These are phyloP conservation scores for Xanthoceras sorbifolium DNA, from an alignment of 345 rosid species.

Conservation along the genomic window DNA sequence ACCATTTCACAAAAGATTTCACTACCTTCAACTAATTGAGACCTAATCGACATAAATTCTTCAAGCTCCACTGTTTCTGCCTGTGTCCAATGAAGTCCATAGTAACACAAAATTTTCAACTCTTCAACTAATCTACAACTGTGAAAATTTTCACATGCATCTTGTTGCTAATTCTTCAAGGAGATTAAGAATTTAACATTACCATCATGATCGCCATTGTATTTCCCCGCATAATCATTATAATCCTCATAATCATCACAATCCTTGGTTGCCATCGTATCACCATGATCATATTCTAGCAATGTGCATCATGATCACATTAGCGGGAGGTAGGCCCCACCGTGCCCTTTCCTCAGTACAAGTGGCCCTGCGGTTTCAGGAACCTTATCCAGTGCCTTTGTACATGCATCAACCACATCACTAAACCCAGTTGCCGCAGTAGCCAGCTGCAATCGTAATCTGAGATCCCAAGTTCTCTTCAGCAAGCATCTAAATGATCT, in stretches of 20 bases:
- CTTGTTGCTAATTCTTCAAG: not conserved
- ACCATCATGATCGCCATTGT: not conserved
- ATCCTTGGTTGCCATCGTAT: not conserved
- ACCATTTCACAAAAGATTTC: constrained; percentile 1
- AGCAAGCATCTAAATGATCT: constrained; percentile 91
- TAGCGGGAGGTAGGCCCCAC: constrained; percentile 92
- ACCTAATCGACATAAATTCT: constrained; percentile 4
- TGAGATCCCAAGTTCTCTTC: constrained; percentile 80
- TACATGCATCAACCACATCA: constrained; percentile 62
- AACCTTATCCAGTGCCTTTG: constrained; percentile 65
- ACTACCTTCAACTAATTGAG: not conserved
- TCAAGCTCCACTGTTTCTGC: not conserved
- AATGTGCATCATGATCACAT: constrained; percentile 36
- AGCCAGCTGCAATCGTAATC: constrained; percentile 79
- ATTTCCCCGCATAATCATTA: not conserved
- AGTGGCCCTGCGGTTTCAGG: constrained; percentile 81
- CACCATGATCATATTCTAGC: not conserved
- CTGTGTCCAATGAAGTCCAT: not conserved
- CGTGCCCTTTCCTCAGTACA: constrained; percentile 84
- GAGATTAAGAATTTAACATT: not conserved
- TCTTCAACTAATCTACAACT: not conserved
- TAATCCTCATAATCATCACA: not conserved
- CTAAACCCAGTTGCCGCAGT: constrained; percentile 73
- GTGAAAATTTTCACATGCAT: constrained; percentile 1
- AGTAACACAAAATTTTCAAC: not conserved